Base-by-base conservation (phyloP, 805 yeast genomes). In the Candida montana region DNA sequence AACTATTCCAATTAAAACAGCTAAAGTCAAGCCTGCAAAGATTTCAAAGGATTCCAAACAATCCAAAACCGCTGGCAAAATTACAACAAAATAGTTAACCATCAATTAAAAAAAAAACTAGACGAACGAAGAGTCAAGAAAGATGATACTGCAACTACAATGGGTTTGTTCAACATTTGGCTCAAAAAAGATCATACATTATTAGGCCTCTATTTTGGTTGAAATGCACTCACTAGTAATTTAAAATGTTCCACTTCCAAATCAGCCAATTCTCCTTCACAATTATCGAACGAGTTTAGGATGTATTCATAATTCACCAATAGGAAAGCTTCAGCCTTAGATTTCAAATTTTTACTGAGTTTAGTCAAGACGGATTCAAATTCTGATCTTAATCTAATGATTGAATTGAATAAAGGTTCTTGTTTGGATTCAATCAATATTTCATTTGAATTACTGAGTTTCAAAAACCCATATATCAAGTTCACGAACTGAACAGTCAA, bases 401-500 rank as follows among this genome's bases (percentile, higher is more conserved):
- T 70, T 2, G 89, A 79, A 47, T 74, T 78, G 32, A 76, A 76
- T 7, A 91, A 65, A 2, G 96, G 96, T 50, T 87, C 97, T 13
- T 73, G 62, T 31, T 56, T 53, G 20, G 53, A 52, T 18, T 49
- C 54, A 29, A 55, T 50, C 4, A 51, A 43, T n/a, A 49, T 54
- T 37, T 64, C 65, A 12, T 62, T 55, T 2, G 59, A 50, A 11
- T 49, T 47, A 10, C 72, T 67, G 33, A 91, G 65, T 32, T 79
- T 78, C 40, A 90, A 65, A 23, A 93, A 60, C 6, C 91, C 91
- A 50, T 79, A 72, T 10, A 91, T 53, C 42, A 83, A 74, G 40
- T 76, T 79, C 1, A 95, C 81, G 61, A 87, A 85, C 41, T 83
- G 85, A 50, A 87, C 89, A 0, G 97, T 87, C 27, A 90, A 58